Evolutionary conservation across 805 yeast genomes (phyloP), one percentile per base, ranked within the genome.

Genomic region (Candida incommunis): DNA sequence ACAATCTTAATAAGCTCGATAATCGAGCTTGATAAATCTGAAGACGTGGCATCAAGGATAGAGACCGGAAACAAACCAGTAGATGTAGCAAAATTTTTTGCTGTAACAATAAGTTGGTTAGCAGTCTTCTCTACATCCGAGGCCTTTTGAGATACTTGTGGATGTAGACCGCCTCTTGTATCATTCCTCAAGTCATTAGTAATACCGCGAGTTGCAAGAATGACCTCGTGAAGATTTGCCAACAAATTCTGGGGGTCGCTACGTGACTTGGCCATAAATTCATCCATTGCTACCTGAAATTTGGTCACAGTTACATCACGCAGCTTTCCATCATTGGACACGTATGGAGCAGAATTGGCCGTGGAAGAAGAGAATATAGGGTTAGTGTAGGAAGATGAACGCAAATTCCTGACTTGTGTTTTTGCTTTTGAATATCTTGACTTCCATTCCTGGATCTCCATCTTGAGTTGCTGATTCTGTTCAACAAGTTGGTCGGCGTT

Each of bases 91-190:
- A 68, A 82, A 56, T 85, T 84, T 54, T 95, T 71, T 1, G 88
- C 74, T 1, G 86, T 71, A 2, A 95, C 78, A 37, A 90, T 75
- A 0, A 79, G 74, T 61, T 82, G 86, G 16, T 87, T 76, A 22
- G 82, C 72, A 0, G 90, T 71, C 41, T 81, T 80, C 46, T 80
- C 74, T 3, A 83, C 68, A 22, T 75, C 55, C 50, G 61, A 43
- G 47, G 62, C 43, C 54, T 50, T 49, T 54, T 61, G 54, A 18
- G 55, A 50, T 11, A 54, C 40, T 31, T 48, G 46, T 4, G 53
- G 45, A 13, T 24, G 43, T 7, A 41, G 49, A 15, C 40, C 45
- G 23, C 41, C 29, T 15, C 46, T 42, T 9, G 48, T 45, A 22
- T 48, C 42, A 16, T 47, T 48, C 25, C 45, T 41, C 16, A 53